Conservation (phyloP, 345 rosid species). For the Euclidium syriacum region DNA sequence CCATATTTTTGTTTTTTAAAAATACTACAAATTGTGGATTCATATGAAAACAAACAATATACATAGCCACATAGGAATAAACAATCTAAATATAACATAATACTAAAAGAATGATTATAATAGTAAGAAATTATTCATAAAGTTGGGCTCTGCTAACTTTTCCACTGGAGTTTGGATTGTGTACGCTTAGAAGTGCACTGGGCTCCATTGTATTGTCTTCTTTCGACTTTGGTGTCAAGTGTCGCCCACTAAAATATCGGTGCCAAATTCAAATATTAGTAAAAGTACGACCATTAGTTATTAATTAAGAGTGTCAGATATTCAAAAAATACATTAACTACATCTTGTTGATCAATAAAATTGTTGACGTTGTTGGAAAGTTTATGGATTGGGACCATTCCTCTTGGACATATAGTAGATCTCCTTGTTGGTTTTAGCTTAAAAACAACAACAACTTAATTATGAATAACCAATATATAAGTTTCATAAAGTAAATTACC, state of each 20-base stretch:
- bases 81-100: too few relatives aligned
- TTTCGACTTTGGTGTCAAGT: neutral
- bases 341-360: neutral
- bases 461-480: neutral
- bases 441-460: neutral
- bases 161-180: neutral
- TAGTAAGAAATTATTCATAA: too few relatives aligned
- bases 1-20: too few relatives aligned
- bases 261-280: neutral
- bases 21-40: too few relatives aligned
- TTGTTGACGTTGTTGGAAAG: neutral
- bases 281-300: neutral
- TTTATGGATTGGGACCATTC: conserved; percentile 7
- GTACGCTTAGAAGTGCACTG: neutral
- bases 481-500: too few relatives aligned
- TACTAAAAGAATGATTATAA: too few relatives aligned
- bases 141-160: neutral
- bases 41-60: too few relatives aligned
- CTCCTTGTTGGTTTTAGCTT: neutral
- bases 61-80: too few relatives aligned
- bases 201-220: neutral
- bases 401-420: neutral
- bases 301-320: neutral
- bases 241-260: neutral
- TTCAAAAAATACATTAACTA: neutral